A percentile compares a stretch with the other conserved stretches of the same genome.
These are phyloP conservation scores for Shiraia bambusicola DNA, from an alignment of 2,329 filamentous ascomycete species.

Conservation along the genomic window DNA sequence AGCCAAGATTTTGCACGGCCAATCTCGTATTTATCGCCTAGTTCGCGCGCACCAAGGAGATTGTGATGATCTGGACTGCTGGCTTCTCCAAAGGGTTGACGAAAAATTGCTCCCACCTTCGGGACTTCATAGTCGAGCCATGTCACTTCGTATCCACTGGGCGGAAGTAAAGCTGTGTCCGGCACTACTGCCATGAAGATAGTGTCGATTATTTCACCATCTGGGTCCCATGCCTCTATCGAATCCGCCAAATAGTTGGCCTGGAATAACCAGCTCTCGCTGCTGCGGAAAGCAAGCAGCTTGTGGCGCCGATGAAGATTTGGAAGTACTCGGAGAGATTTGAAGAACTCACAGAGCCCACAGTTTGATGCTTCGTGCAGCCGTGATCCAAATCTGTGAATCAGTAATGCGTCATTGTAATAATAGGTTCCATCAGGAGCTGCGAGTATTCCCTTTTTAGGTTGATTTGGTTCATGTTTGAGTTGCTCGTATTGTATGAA, in stretches of 20 bases:
- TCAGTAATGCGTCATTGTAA: constrained; percentile 2
- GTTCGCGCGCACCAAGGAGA: constrained; percentile 2
- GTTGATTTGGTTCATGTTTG: background rate
- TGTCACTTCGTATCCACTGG: constrained; percentile 3
- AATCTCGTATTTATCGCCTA: constrained; percentile 3
- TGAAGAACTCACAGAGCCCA: constrained; percentile 6
- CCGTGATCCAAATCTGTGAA: constrained; percentile 4
- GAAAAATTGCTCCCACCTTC: constrained; percentile 7
- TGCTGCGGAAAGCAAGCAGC: constrained; percentile 14
- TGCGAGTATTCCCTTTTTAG: background rate
- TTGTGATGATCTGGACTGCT: background rate
- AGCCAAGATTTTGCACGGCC: constrained; percentile 4
- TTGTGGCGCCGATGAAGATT: constrained; percentile 9
- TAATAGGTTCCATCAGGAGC: constrained; percentile 1
- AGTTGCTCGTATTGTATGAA: background rate
- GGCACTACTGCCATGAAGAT: constrained; percentile 16
- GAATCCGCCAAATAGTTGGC: background rate
- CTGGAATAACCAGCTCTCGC: constrained; percentile 12
- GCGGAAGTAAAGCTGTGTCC: constrained; percentile 6
- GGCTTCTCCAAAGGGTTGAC: background rate
- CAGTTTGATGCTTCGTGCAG: constrained; percentile 1
- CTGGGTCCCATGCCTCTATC: background rate
- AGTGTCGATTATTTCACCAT: constrained; percentile 1
- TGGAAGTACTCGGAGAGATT: constrained; percentile 6
- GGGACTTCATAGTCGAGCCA: constrained; percentile 14